These are phyloP conservation scores for Populus pruinosa DNA, from an alignment of 345 rosid genomes.

Conservation along the genomic window DNA sequence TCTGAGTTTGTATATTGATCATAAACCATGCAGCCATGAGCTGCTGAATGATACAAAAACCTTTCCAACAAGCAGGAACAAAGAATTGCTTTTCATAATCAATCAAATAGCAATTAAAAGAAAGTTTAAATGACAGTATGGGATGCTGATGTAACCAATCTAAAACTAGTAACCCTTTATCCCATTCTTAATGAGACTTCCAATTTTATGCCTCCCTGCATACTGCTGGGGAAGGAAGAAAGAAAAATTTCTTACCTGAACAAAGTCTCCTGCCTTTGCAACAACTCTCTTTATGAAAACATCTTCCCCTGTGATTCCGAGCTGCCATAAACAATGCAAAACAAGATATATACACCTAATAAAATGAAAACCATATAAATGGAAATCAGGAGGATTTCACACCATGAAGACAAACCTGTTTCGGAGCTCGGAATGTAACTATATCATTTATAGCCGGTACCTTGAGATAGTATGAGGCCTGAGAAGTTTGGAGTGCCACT, in stretches of 20 bases:
- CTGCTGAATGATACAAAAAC: neutral
- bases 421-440: constrained; percentile 36
- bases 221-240: neutral
- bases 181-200: too few relatives aligned
- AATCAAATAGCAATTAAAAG: neutral
- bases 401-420: constrained; percentile 23
- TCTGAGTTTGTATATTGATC: neutral
- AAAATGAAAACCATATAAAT: neutral
- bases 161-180: neutral
- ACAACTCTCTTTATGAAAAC: constrained; percentile 39
- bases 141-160: neutral
- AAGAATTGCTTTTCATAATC: too few relatives aligned
- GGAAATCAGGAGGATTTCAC: neutral
- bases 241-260: constrained; percentile 25
- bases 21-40: constrained; percentile 4
- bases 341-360: neutral
- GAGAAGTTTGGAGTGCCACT: constrained; percentile 6
- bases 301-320: constrained; percentile 21
- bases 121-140: neutral
- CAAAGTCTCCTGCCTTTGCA: constrained; percentile 39
- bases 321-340: constrained; percentile 11
- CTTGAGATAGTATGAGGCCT: constrained; percentile 36
- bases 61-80: neutral
- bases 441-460: constrained; percentile 34
- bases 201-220: neutral